Percentiles rank a stretch among this genome's conserved stretches.
Evolutionary conservation across 148 eudicot genomes (phyloP).

Genomic region (Chenopodium album): DNA sequence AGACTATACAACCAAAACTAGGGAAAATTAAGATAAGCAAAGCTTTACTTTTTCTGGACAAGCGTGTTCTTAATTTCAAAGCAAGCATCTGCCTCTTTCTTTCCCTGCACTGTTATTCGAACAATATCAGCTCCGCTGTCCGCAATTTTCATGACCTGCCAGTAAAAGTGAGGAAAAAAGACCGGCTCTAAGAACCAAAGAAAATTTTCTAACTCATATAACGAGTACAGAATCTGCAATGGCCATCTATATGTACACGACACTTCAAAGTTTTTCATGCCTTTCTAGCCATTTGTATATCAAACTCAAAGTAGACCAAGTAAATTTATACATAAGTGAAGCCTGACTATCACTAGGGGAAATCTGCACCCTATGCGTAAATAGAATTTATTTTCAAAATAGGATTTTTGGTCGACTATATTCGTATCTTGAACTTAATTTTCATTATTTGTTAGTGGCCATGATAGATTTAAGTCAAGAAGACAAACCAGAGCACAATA

Average conservation of each 20-base stretch:
- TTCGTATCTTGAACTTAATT: not conserved
- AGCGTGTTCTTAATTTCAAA: conserved; percentile 89
- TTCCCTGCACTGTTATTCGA: conserved; percentile 95
- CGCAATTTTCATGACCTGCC: conserved; percentile 90
- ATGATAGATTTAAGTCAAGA: not conserved
- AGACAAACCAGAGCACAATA: not conserved
- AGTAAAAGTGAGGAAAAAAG: not conserved
- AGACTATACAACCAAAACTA: not conserved
- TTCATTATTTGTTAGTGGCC: not conserved
- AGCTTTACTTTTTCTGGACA: conserved; percentile 87
- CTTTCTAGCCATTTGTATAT: not conserved
- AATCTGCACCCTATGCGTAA: too few species aligned
- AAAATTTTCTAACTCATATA: not conserved
- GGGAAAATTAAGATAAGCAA: not conserved
- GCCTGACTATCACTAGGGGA: not conserved
- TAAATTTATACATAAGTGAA: not conserved
- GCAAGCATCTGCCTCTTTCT: conserved; percentile 98
- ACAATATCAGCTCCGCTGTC: conserved; percentile 96
- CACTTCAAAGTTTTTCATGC: not conserved
- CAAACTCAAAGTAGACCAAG: not conserved
- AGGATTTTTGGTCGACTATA: too few species aligned
- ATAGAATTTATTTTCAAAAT: too few species aligned
- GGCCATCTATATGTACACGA: not conserved
- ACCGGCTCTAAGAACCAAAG: not conserved
- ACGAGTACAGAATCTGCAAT: not conserved